phyloP scores from a whole-genome alignment of 2,329 filamentous ascomycete species.

The Fonsecaea nubica region DNA sequence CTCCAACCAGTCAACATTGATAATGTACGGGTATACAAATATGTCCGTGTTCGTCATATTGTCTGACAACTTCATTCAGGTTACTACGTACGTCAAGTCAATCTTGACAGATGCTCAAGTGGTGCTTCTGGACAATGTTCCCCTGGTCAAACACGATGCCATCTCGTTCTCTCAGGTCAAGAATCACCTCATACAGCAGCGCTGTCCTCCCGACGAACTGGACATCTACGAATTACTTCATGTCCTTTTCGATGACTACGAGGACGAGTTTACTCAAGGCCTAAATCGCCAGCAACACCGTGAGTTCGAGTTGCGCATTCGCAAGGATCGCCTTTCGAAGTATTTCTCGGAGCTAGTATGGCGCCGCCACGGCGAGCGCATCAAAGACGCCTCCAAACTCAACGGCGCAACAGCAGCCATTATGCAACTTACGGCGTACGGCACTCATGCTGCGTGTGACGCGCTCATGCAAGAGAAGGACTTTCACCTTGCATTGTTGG shows the following conservation, averaged over 20 bases:
- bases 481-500: conserved; percentile 81
- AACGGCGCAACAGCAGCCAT: conserved; percentile 80
- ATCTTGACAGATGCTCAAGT: conserved; percentile 45
- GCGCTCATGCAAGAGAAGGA: conserved; percentile 76
- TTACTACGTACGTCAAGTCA: conserved; percentile 25
- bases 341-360: conserved; percentile 55
- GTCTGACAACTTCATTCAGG: conserved; percentile 18
- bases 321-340: conserved; percentile 55
- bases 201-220: conserved; percentile 44
- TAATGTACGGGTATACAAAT: conserved; percentile 1
- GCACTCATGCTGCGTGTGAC: conserved; percentile 81
- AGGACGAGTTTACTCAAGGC: conserved; percentile 53
- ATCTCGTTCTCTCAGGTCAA: conserved; percentile 45
- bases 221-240: conserved; percentile 82
- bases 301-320: conserved; percentile 53
- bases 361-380: conserved; percentile 70
- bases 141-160: conserved; percentile 52
- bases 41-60: background rate
- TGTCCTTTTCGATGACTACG: conserved; percentile 74
- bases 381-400: conserved; percentile 60
- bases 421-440: conserved; percentile 77
- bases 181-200: conserved; percentile 37
- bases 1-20: conserved; percentile 20
- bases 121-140: conserved; percentile 62
- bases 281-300: conserved; percentile 49